These are phyloP conservation scores for Cryomyces antarcticus DNA, from an alignment of 495 filamentous ascomycete species.

Conservation along the genomic window DNA sequence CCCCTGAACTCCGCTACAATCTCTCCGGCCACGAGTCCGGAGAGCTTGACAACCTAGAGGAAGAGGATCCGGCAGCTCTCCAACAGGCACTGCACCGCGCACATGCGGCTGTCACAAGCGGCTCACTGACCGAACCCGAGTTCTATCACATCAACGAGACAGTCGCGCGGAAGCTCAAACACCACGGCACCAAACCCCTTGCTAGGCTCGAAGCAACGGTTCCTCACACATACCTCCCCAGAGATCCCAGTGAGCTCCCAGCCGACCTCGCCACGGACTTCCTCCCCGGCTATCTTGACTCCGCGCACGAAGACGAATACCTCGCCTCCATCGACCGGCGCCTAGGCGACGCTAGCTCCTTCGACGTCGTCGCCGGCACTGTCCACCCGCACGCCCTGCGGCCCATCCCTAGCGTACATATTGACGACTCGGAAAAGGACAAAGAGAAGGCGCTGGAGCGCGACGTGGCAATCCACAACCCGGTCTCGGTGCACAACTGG, in stretches of 20 bases:
- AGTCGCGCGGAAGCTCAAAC: constrained; percentile 11
- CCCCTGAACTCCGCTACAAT: constrained; percentile 50
- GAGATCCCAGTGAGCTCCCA: not conserved
- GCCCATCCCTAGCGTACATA: constrained; percentile 1
- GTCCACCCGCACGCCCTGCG: constrained; percentile 5
- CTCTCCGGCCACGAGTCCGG: constrained; percentile 20
- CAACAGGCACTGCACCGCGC: constrained; percentile 26
- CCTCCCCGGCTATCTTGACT: constrained; percentile 35
- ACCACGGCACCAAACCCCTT: not conserved
- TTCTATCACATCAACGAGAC: constrained; percentile 7
- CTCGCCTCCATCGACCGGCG: constrained; percentile 47
- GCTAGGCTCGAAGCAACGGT: not conserved
- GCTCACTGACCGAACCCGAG: constrained; percentile 19
- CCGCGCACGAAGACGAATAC: constrained; percentile 65
- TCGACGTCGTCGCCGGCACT: constrained; percentile 22
- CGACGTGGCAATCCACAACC: constrained; percentile 47
- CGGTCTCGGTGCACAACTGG: constrained; percentile 80
- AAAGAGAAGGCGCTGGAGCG: constrained; percentile 27
- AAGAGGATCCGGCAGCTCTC: constrained; percentile 20
- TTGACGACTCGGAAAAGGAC: constrained; percentile 7
- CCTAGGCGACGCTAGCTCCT: constrained; percentile 33
- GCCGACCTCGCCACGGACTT: constrained; percentile 7
- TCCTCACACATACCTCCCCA: constrained; percentile 5
- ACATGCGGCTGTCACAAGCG: constrained; percentile 21
- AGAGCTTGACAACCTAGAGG: constrained; percentile 16